Conservation (phyloP, 179 eudicot genomes). For the Heliamphora pulchella region DNA sequence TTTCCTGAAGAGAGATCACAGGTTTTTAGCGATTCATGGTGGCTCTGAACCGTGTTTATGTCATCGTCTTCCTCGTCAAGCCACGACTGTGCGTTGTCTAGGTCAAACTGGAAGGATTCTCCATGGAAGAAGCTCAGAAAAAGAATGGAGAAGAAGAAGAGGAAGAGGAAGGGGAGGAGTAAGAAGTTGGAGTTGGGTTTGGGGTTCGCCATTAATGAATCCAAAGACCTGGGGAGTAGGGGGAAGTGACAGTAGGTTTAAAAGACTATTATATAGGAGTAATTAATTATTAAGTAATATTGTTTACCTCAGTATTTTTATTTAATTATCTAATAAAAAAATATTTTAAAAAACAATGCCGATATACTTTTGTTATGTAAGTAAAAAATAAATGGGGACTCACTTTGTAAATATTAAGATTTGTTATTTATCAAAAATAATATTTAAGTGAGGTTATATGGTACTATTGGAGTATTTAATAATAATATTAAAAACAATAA, state of each 20-base stretch:
- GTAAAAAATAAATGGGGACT: too few relatives aligned
- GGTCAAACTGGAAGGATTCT: constrained; percentile 18
- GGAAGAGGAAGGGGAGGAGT: constrained; percentile 14
- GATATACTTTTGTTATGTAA: too few relatives aligned
- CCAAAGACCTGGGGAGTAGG: background rate
- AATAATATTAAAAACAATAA: too few relatives aligned
- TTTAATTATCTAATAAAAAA: too few relatives aligned
- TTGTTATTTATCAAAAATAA: too few relatives aligned
- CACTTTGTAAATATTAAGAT: too few relatives aligned
- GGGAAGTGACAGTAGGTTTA: background rate
- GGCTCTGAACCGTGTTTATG: constrained; percentile 32
- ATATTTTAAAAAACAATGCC: too few relatives aligned
- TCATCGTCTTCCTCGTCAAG: constrained; percentile 42
- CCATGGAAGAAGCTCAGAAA: constrained; percentile 20
- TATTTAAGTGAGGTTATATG: too few relatives aligned
- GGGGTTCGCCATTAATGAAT: constrained; percentile 12
- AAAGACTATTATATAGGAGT: too few relatives aligned
- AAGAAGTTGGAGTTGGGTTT: constrained; percentile 13
- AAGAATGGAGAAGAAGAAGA: constrained; percentile 20
- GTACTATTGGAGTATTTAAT: too few relatives aligned
- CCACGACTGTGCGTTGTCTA: constrained; percentile 41
- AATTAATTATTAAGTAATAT: too few relatives aligned
- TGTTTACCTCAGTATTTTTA: too few relatives aligned
- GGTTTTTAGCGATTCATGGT: constrained; percentile 19
- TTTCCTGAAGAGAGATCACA: constrained; percentile 61